These are phyloP conservation scores for Ajuga chamaepitys DNA, from an alignment of 257 asterid species.

Conservation along the genomic window DNA sequence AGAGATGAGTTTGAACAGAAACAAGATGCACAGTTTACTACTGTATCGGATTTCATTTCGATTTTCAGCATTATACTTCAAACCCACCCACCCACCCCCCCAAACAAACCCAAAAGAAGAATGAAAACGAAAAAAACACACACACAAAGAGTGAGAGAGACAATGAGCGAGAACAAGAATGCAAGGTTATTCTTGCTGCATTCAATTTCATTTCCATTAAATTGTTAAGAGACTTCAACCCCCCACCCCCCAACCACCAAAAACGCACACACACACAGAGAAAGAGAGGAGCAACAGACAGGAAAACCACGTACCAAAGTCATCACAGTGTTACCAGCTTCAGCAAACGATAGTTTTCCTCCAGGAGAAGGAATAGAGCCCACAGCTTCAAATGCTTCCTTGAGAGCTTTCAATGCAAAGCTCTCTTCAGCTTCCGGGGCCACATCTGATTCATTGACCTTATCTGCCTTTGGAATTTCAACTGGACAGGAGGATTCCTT, in stretches of 20 bases:
- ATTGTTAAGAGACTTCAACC: neutral
- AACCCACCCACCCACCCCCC: too few relatives aligned
- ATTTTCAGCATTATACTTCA: too few relatives aligned
- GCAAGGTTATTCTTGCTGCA: neutral
- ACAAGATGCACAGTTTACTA: neutral
- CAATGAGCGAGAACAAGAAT: too few relatives aligned
- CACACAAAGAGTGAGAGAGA: too few relatives aligned
- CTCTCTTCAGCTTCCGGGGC: conserved; percentile 36
- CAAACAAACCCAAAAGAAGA: too few relatives aligned
- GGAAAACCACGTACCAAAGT: conserved; percentile 57
- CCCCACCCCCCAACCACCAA: too few relatives aligned
- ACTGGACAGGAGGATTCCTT: conserved; percentile 43
- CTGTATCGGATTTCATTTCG: too few relatives aligned
- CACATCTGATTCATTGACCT: conserved; percentile 32
- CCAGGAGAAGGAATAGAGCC: conserved; percentile 63
- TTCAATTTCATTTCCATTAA: neutral
- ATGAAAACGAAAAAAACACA: too few relatives aligned
- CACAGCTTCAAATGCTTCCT: conserved; percentile 85
- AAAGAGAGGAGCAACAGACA: neutral
- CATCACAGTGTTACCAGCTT: conserved; percentile 94
- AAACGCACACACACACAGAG: conserved; percentile 5
- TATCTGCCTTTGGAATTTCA: conserved; percentile 56
- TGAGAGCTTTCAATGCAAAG: conserved; percentile 67
- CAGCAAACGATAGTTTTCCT: conserved; percentile 64
- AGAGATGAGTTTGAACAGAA: conserved; percentile 8